Base-by-base conservation (phyloP, 2,329 filamentous ascomycete species). In the Phymatotrichopsis omnivora region DNA sequence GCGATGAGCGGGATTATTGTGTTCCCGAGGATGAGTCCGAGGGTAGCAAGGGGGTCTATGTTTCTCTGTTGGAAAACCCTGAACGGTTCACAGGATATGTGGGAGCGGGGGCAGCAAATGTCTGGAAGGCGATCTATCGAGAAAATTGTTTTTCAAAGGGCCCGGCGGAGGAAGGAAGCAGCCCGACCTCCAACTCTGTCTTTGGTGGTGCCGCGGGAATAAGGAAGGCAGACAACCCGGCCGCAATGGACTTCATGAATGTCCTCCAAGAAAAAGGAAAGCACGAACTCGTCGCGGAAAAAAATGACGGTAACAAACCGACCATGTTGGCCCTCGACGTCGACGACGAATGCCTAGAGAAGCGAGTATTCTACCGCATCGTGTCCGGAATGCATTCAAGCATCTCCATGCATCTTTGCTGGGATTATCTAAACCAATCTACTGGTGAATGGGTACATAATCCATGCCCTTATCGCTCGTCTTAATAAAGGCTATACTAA, bases 331-430 rank as follows among this genome's bases (percentile, higher is more conserved):
- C 75, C 0, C 69, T 89, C 38, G 83, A 91, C 55, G 72, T 79
- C 36, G 86, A 94, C 56, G 87, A 95, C 57, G 84, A 94, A 61
- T 98, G 91, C 60, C 68, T 98, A 19, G 91, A 98, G 69, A 96
- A 98, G 72, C 82, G 91, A n/a, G 91, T 96, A 28, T 98, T 98
- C 64, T 91, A 96, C 66, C 76, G 87, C 5, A 78, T 98, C 53
- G 78, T 98, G 52, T 94, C 86, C 40, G 91, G 91, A 32, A 95
- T 98, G 91, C 91, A 98, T 64, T 85, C 91, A 12, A 94, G 87
- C 54, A 98, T 98, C 63, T 94, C 85, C 55, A 84, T 87, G 0
- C 91, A 98, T 65, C 70, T 98, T 31, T 98, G 91, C 73, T 91
- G 83, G 78, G 83, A 96, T 60, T 94, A 91, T 60, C 70, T 96